Evolutionary conservation across 805 yeast genomes (phyloP), one percentile per base, ranked within the genome.

Genomic region (Jamesozyma piceae): DNA sequence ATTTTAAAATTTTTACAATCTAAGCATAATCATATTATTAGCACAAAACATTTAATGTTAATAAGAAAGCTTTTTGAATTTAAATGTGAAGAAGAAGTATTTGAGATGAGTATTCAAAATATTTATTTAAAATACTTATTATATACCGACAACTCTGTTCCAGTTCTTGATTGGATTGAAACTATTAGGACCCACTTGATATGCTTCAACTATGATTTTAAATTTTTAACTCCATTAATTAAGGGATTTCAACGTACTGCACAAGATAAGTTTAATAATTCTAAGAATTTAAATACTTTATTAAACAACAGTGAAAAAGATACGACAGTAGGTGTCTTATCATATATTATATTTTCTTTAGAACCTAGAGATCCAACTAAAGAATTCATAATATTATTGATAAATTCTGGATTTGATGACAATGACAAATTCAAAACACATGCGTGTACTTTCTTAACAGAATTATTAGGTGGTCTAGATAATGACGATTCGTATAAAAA

Each of bases 41-140:
- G 35, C 2, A 5, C 43, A 4, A 10, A 37, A 0, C 68, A 71
- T 28, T 39, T 71, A 2, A 18, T 38, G 1, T 29, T 56, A 3
- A 41, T 76, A 2, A 49, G 53, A 19, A 53, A 58, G 14, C 50
- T 75, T 8, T 72, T 68, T 46, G 62, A 58, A 28, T 56, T 61
- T 11, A 56, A 58, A 31, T 54, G 64, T 28, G 82, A 78, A 50
- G 82, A 78, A 13, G 73, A 67, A 3, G 59, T 87, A 4, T 73
- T 70, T 44, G 72, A 75, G 42, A 68, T 58, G 0, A 58, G 74
- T 2, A 48, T 69, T 9, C 86, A 80, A 49, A 70, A 80, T 0
- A 58, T 77, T 28, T 69, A 72, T 46, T 54, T 82, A 42, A 65
- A 67, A 42, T 52, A 76, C 6, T 44, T 79, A 27, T 56, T 72